Evolutionary conservation across 331 rosid species (phyloP), one percentile per base, ranked within the genome.

Genomic region (Quercus tomentella): DNA sequence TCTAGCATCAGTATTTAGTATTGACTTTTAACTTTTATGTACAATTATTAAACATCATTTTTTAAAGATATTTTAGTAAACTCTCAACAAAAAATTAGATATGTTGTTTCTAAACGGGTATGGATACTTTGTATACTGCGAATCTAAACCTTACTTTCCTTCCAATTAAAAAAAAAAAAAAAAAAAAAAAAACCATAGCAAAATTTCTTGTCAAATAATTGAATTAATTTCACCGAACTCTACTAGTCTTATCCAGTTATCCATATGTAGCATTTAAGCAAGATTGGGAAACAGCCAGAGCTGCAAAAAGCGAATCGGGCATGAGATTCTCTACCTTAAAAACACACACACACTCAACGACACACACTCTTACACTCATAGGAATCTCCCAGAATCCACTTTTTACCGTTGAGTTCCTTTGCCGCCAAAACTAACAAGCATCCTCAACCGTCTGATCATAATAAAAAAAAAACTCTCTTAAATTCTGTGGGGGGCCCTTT

Each of bases 381-480:
- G 78, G 82, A 82, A 78, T 82, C 77, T 71, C 76, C 1, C 23
- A 7, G n/a, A 56, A 68, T 43, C 79, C 73, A 45, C 65, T 62
- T 73, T 88, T 79, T 75, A 83, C 88, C 73, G 85, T 87, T 86
- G 70, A 25, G 77, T 80, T 79, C 80, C 21, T 77, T 82, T 84
- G 86, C 81, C 91, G 92, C 93, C 93, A 88, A 83, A 65, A 60
- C 73, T 77, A 67, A 77, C 81, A 77, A n/a, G 82, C 56, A 76
- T 78, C 67, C 74, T 90, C 74, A 51, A 72, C 89, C 91, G 88
- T 91, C 72, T 4, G 88, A 86, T 89, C 56, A 12, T 12, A 49
- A 14, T 49, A 3, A 49, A 49, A 43, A 49, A 43, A 45, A 49
- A 49, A 12, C 17, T 49, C 72, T 26, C 78, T 76, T 70, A 2